A percentile compares a stretch with the other conserved stretches of the same genome.
Evolutionary conservation across 305 asterid genomes (phyloP).

Genomic region (Rubia occidens): DNA sequence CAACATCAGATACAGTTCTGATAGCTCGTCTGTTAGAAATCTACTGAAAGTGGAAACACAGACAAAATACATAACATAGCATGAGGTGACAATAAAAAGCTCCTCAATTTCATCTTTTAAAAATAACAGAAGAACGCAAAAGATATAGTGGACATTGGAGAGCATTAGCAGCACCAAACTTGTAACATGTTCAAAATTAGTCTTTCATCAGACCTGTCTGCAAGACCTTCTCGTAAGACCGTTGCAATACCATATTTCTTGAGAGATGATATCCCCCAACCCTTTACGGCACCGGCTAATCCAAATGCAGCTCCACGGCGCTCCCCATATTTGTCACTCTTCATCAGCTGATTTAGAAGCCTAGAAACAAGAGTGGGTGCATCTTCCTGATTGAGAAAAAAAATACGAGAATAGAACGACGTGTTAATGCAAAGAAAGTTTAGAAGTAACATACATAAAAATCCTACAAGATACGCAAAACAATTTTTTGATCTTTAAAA

Average conservation of each 20-base stretch:
- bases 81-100: background rate
- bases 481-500: background rate
- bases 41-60: background rate
- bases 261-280: slow-evolving; percentile 74
- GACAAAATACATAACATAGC: background rate
- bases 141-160: background rate
- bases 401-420: background rate
- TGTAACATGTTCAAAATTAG: background rate
- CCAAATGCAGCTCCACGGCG: slow-evolving; percentile 99
- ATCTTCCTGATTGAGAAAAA: slow-evolving; percentile 54
- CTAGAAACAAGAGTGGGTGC: slow-evolving; percentile 74
- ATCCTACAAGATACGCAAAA: background rate
- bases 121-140: background rate
- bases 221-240: slow-evolving; percentile 64
- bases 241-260: slow-evolving; percentile 68
- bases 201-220: slow-evolving; percentile 55
- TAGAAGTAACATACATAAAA: background rate
- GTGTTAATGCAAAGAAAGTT: background rate
- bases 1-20: background rate
- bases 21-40: background rate
- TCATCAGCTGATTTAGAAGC: slow-evolving; percentile 80
- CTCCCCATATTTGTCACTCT: slow-evolving; percentile 95
- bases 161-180: background rate
- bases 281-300: slow-evolving; percentile 90
- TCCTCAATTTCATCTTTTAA: background rate